Base-by-base conservation (phyloP, 2,329 filamentous ascomycete species). In the Leptographium wingfieldii region DNA sequence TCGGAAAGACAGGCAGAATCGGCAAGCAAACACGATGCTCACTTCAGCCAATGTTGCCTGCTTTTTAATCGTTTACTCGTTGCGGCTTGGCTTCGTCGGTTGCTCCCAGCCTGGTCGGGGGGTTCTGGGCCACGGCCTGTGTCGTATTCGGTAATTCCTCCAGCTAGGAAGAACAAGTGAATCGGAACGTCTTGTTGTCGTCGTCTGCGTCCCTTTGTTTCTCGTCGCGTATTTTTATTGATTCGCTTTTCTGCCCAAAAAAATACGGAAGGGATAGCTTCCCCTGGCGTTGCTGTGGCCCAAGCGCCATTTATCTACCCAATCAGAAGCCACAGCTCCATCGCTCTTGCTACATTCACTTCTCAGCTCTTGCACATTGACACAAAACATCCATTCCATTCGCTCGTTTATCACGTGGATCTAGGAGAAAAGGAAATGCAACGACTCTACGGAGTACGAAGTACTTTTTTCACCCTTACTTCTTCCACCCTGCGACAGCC, bases 401-500 rank as follows among this genome's bases (percentile, higher is more conserved):
- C 33, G 33, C 33, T 35, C 33, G 33, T 35, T 7, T 35, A 46
- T 58, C 52, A 54, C 31, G 52, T 54, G 52, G 38, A 53, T 53
- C 14, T 31, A 29, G 27, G 11, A 31, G 12, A 16, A 48, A 4
- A 22, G 14, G 46, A 48, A n/a, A 31, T 31, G 29, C 29, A 31
- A 31, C 7, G 29, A 22, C 22, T 31, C 29, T 31, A 31, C 29
- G 29, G 29, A 31, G 29, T 31, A 31, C 22, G 22, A 22, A 22
- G 22, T 22, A 22, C 22, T 22, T 22, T 22, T 7, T 31, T 11
- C 4, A 11, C 5, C 56, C 16, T 46, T 60, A 58, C 61, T 64
- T 61, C 31, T 62, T 65, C 69, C 69, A 79, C 52, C 69, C 71
- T 55, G 69, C 69, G 31, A 78, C 71, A 2, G 77, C 79, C 57